These are phyloP conservation scores for Gautieria morchelliformis DNA, from an alignment of 768 basidiomycete species.

Conservation along the genomic window DNA sequence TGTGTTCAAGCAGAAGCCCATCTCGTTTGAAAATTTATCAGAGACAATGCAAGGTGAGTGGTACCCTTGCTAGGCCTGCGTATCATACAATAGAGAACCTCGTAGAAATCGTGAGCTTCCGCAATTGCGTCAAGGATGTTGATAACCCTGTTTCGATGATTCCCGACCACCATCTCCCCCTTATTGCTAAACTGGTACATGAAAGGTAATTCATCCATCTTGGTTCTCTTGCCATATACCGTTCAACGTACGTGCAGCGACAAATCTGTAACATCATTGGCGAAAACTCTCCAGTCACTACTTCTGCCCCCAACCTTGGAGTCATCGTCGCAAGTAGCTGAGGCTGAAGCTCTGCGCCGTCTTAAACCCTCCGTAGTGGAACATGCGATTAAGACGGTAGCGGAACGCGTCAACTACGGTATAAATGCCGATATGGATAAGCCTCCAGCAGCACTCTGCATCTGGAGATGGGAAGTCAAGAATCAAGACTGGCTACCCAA, in stretches of 20 bases:
- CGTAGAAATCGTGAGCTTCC: slow-evolving; percentile 68
- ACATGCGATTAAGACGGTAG: slow-evolving; percentile 48
- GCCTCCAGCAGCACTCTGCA: slow-evolving; percentile 50
- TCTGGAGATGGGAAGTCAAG: slow-evolving; percentile 86
- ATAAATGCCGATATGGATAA: slow-evolving; percentile 40
- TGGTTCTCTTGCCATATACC: background rate
- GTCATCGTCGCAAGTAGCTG: slow-evolving; percentile 22
- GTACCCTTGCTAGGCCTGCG: background rate
- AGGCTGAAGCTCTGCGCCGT: slow-evolving; percentile 29
- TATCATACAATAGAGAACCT: slow-evolving; percentile 11
- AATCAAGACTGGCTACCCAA: slow-evolving; percentile 58
- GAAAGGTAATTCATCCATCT: slow-evolving; percentile 53
- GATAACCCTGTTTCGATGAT: slow-evolving; percentile 45
- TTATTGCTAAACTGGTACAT: slow-evolving; percentile 75
- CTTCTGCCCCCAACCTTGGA: slow-evolving; percentile 50
- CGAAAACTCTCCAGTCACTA: slow-evolving; percentile 60
- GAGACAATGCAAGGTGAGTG: slow-evolving; percentile 71
- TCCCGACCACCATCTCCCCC: slow-evolving; percentile 58
- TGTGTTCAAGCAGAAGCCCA: slow-evolving; percentile 62
- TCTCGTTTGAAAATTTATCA: slow-evolving; percentile 68
- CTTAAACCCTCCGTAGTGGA: slow-evolving; percentile 40
- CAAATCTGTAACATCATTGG: slow-evolving; percentile 51
- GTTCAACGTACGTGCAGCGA: slow-evolving; percentile 39
- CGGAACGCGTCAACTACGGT: slow-evolving; percentile 75
- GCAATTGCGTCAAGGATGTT: slow-evolving; percentile 39